Evolutionary conservation across 1,284 basidiomycete species (phyloP).

Genomic region (Earliella scabrosa): DNA sequence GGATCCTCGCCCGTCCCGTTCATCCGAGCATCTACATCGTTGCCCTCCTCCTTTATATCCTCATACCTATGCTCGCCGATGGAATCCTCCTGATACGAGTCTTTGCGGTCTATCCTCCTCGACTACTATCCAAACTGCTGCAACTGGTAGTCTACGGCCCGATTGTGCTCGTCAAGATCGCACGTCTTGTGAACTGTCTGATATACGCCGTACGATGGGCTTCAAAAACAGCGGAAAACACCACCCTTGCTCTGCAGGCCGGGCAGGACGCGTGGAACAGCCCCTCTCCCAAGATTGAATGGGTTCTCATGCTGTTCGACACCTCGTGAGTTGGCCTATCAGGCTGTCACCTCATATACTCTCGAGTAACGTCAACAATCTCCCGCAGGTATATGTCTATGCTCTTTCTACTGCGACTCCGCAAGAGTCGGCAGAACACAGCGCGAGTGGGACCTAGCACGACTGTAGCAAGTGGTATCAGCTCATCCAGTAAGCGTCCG

Average conservation of each 20-base stretch:
- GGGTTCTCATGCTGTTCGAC: slow-evolving; percentile 35
- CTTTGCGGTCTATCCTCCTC: slow-evolving; percentile 30
- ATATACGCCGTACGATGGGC: slow-evolving; percentile 1
- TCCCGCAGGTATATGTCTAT: slow-evolving; percentile 3
- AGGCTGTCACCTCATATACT: too few species aligned
- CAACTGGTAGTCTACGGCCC: slow-evolving; percentile 15
- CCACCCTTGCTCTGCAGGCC: slow-evolving; percentile 4
- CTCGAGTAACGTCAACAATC: too few species aligned
- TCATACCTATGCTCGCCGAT: slow-evolving; percentile 27
- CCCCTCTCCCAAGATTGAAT: slow-evolving; percentile 29
- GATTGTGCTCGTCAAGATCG: slow-evolving; percentile 17
- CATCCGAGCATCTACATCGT: background rate
- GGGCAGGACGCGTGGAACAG: slow-evolving; percentile 9
- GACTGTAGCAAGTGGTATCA: too few species aligned
- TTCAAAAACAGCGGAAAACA: background rate
- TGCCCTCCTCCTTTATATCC: background rate
- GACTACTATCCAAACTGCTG: slow-evolving; percentile 2
- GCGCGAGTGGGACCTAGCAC: background rate
- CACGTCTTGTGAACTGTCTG: slow-evolving; percentile 17
- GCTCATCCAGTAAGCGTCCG: too few species aligned
- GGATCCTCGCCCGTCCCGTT: background rate
- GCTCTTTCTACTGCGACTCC: slow-evolving; percentile 10
- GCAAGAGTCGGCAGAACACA: background rate
- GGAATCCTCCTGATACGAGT: slow-evolving; percentile 31
- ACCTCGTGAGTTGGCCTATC: slow-evolving; percentile 22